Conservation (phyloP, 2,329 filamentous ascomycete species). For the Penicillium olsonii region DNA sequence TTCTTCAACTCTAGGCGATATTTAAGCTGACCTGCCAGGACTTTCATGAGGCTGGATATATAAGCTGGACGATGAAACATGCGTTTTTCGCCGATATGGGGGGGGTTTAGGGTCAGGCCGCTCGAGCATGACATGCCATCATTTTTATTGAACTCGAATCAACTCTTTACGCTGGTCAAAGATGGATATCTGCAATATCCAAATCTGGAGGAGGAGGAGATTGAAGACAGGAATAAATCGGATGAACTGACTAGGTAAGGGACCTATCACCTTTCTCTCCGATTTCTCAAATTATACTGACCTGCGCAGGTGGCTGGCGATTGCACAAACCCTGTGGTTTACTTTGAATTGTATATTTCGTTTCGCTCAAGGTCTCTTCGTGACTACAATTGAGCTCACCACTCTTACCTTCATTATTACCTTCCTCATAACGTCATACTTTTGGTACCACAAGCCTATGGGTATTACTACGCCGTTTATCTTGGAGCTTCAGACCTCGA, state of each 20-base stretch:
- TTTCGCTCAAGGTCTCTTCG: not conserved
- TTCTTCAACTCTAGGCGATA: not conserved
- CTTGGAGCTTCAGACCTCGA: not conserved
- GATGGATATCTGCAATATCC: not conserved
- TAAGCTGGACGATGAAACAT: not conserved
- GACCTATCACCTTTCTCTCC: no score
- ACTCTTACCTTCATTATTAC: not conserved
- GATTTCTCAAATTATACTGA: not conserved
- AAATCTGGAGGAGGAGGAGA: not conserved
- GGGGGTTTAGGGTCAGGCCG: not conserved
- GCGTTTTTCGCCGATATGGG: slow-evolving; percentile 5
- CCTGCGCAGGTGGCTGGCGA: not conserved
- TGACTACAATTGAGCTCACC: slow-evolving; percentile 2
- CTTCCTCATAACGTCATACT: not conserved
- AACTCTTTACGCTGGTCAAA: not conserved
- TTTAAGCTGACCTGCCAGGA: not conserved
- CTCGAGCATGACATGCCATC: not conserved
- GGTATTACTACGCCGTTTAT: not conserved
- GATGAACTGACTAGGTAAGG: not conserved
- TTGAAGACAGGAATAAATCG: not conserved
- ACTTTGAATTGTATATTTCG: not conserved
- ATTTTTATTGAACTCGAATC: not conserved
- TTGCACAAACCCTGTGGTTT: not conserved
- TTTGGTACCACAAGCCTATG: slow-evolving; percentile 2
- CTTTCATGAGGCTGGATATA: not conserved